phyloP scores from a whole-genome alignment of 2,329 filamentous ascomycete species.

The Colletotrichum gloeosporioides region DNA sequence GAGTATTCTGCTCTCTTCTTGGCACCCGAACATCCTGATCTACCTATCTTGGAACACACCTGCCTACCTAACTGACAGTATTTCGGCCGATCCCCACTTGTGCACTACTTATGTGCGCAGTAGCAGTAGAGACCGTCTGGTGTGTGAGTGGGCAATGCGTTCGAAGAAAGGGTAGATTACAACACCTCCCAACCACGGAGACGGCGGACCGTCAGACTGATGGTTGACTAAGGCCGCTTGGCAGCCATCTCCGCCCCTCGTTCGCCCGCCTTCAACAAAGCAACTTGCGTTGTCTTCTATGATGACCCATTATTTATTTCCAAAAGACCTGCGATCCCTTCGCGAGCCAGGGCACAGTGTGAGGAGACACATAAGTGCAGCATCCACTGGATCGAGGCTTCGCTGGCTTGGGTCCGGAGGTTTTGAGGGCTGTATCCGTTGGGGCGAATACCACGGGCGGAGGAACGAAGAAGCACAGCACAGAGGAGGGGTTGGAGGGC shows the following conservation, averaged over 20 bases:
- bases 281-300: not conserved
- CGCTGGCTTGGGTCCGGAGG: not conserved
- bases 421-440: not conserved
- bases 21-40: not conserved
- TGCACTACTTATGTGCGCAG: not conserved
- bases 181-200: not conserved
- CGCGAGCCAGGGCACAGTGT: not conserved
- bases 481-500: not conserved
- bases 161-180: no score
- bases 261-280: not conserved
- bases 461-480: not conserved
- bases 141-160: not conserved
- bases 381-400: not conserved
- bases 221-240: not conserved
- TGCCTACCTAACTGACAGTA: not conserved
- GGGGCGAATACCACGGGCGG: not conserved
- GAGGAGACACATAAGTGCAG: not conserved
- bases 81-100: not conserved
- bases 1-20: not conserved
- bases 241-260: not conserved
- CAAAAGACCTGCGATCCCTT: not conserved
- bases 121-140: not conserved
- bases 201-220: not conserved
- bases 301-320: not conserved
- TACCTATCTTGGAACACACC: not conserved